Evolutionary conservation across 1,284 basidiomycete genomes (phyloP).

Genomic region (Prillingera fragicola): DNA sequence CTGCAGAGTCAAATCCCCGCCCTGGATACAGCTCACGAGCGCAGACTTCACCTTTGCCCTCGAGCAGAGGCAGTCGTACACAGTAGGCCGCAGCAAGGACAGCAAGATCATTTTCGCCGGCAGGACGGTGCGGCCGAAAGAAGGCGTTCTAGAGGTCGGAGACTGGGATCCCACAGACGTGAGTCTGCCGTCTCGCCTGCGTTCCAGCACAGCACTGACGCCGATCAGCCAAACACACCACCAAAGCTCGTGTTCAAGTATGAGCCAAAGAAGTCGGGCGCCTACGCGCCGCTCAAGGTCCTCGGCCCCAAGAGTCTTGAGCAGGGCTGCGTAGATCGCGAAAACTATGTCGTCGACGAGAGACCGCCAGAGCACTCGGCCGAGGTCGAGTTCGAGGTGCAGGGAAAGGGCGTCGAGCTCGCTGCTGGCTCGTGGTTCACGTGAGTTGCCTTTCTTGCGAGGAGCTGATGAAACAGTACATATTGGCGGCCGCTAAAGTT

Average conservation of each 20-base stretch:
- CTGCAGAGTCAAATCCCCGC: too few relatives aligned
- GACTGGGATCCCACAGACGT: constrained; percentile 37
- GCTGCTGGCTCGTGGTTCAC: constrained; percentile 22
- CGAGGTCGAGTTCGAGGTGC: constrained; percentile 20
- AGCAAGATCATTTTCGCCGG: constrained; percentile 30
- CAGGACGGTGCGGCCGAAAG: constrained; percentile 21
- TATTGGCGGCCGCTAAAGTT: constrained; percentile 13
- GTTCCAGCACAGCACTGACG: not conserved
- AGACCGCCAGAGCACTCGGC: constrained; percentile 5
- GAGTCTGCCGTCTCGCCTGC: constrained; percentile 3
- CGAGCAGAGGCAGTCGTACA: constrained; percentile 31
- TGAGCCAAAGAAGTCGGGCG: constrained; percentile 30
- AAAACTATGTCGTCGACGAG: constrained; percentile 25
- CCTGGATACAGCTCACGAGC: not conserved
- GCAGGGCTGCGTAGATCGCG: constrained; percentile 18
- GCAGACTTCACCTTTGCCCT: constrained; percentile 41
- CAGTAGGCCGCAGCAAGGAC: constrained; percentile 29
- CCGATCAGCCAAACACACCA: constrained; percentile 10
- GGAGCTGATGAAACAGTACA: constrained; percentile 7
- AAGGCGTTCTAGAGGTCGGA: constrained; percentile 30
- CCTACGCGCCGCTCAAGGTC: constrained; percentile 17
- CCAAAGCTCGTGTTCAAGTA: constrained; percentile 25
- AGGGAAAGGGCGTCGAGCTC: constrained; percentile 16
- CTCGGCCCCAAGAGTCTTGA: constrained; percentile 11
- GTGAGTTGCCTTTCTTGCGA: constrained; percentile 14